Evolutionary conservation across 164 flowering plant genomes (phyloP).

Genomic region (Sedum album): DNA sequence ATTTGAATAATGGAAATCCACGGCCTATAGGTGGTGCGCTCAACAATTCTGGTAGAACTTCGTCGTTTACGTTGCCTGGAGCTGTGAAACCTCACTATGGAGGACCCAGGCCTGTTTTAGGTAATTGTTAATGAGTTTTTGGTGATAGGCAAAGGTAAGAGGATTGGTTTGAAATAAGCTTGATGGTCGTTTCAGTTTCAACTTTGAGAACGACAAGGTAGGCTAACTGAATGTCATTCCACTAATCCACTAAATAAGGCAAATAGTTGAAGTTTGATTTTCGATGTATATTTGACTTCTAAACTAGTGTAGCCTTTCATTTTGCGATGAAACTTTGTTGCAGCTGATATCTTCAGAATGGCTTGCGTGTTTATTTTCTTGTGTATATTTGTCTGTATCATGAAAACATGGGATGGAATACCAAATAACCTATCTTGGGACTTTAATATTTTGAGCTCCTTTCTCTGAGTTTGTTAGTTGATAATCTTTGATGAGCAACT

Average conservation of each 20-base stretch:
- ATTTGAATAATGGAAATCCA: constrained; percentile 35
- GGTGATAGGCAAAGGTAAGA: background rate
- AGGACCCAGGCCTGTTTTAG: constrained; percentile 41
- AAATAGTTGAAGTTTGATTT: background rate
- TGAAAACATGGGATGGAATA: too few species aligned
- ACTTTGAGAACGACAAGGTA: background rate
- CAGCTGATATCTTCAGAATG: too few species aligned
- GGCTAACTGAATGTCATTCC: background rate
- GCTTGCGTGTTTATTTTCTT: too few species aligned
- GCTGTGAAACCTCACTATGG: constrained; percentile 39
- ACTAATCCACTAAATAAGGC: background rate
- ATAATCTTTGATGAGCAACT: too few species aligned
- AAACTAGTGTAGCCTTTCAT: too few species aligned
- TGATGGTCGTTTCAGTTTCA: background rate
- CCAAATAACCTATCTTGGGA: too few species aligned
- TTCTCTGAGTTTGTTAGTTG: too few species aligned
- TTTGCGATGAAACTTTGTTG: too few species aligned
- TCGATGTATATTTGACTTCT: background rate
- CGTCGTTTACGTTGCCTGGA: constrained; percentile 31
- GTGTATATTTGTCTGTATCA: too few species aligned
- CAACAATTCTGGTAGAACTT: constrained; percentile 33
- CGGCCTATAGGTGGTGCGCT: constrained; percentile 26
- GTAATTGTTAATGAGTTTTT: constrained; percentile 18
- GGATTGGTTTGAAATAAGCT: background rate
- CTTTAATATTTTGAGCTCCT: too few species aligned